A percentile compares a stretch with the other conserved stretches of the same genome.
Conservation (phyloP, 129 eudicot genomes). For the Tanacetum coccineum region DNA sequence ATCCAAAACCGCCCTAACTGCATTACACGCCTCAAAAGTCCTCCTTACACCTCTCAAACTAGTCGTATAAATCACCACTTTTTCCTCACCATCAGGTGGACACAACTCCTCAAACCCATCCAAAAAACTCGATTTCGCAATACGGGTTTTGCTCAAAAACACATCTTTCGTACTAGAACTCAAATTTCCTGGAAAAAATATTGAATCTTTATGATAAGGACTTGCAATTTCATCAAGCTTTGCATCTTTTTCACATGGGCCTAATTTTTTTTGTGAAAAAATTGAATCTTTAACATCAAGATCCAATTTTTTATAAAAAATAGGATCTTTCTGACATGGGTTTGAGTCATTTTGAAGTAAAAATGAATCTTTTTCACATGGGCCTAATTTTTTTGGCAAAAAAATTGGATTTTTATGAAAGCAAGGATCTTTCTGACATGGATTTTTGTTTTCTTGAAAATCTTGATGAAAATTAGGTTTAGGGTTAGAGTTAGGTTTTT, state of each 20-base stretch:
- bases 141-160: not conserved
- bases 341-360: conserved; percentile 1
- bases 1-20: conserved; percentile 63
- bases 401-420: too few relatives aligned
- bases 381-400: not conserved
- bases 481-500: conserved; percentile 24
- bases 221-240: too few relatives aligned
- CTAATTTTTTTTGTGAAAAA: too few relatives aligned
- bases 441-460: too few relatives aligned
- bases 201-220: too few relatives aligned
- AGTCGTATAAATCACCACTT: conserved; percentile 72
- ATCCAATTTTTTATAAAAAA: too few relatives aligned
- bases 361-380: too few relatives aligned
- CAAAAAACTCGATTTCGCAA: conserved; percentile 16
- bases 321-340: conserved; percentile 19
- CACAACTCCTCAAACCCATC: conserved; percentile 56
- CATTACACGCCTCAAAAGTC: conserved; percentile 78
- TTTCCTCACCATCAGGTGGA: conserved; percentile 69
- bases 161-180: too few relatives aligned
- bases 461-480: not conserved
- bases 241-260: too few relatives aligned
- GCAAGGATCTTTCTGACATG: too few relatives aligned
- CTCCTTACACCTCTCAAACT: conserved; percentile 64
- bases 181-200: too few relatives aligned
- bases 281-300: too few relatives aligned